Percentiles rank a stretch among this genome's conserved stretches.
These are phyloP conservation scores for Candida vartiovaarae DNA, from an alignment of 805 yeast species.

Conservation along the genomic window DNA sequence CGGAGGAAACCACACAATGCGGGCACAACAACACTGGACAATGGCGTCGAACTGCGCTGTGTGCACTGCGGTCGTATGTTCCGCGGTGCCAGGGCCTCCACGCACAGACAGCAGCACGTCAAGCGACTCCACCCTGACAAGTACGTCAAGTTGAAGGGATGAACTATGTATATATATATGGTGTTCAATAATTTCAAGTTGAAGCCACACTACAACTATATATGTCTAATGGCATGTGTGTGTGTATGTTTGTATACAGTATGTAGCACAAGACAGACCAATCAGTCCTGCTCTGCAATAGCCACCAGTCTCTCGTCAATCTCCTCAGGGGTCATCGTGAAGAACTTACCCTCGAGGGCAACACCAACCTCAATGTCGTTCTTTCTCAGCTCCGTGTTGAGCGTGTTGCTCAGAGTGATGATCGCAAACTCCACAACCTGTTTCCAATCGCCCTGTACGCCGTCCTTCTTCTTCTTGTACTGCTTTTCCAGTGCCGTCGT, in stretches of 20 bases:
- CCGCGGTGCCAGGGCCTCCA: constrained; percentile 39
- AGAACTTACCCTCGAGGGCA: constrained; percentile 66
- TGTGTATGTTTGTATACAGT: neutral
- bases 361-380: constrained; percentile 92
- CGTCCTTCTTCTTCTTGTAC: constrained; percentile 72
- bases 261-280: too few relatives aligned
- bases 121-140: constrained; percentile 38
- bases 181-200: too few relatives aligned
- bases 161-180: constrained; percentile 17
- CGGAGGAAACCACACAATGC: constrained; percentile 13
- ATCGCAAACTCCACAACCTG: constrained; percentile 86
- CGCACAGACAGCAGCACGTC: constrained; percentile 43
- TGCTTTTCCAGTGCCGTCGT: constrained; percentile 85
- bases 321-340: constrained; percentile 71
- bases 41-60: constrained; percentile 29
- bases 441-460: constrained; percentile 78
- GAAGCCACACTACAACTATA: too few relatives aligned
- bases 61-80: constrained; percentile 36
- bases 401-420: constrained; percentile 73
- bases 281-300: constrained; percentile 91
- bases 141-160: constrained; percentile 40
- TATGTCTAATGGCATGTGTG: neutral
- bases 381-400: constrained; percentile 90
- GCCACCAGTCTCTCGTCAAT: constrained; percentile 91
- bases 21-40: constrained; percentile 12